Percentiles rank a stretch among this genome's conserved stretches.
These are phyloP conservation scores for Xylaria intraflava DNA, from an alignment of 495 filamentous ascomycete species.

Conservation along the genomic window DNA sequence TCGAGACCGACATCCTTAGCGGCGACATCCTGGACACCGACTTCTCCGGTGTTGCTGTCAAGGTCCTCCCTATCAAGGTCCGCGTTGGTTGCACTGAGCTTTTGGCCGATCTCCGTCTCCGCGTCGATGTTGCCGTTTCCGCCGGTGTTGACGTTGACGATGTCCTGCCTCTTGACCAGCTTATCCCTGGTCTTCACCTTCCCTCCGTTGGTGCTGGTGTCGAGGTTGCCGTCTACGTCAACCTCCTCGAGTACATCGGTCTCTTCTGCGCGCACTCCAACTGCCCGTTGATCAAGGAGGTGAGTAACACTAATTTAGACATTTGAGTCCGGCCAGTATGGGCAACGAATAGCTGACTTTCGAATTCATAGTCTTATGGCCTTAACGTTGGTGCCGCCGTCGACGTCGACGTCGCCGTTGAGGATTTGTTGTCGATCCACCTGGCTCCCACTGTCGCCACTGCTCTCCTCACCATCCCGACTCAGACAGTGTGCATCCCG, in stretches of 20 bases:
- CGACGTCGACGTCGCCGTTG: conserved; percentile 28
- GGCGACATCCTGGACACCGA: conserved; percentile 33
- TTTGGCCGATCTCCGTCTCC: conserved; percentile 26
- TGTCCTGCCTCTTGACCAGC: conserved; percentile 4
- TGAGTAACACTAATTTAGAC: neutral
- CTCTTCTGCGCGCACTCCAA: conserved; percentile 27
- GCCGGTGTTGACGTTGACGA: conserved; percentile 22
- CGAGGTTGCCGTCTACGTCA: conserved; percentile 34
- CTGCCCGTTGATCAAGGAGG: conserved; percentile 28
- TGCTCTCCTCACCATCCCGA: conserved; percentile 30
- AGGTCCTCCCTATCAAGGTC: conserved; percentile 28
- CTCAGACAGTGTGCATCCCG: conserved; percentile 28
- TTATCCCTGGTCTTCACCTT: conserved; percentile 21
- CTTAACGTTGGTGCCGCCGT: conserved; percentile 34
- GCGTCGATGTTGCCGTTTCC: conserved; percentile 23
- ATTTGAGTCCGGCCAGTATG: neutral
- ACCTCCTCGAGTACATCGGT: conserved; percentile 37
- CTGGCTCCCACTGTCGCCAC: conserved; percentile 32
- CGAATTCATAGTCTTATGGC: conserved; percentile 17
- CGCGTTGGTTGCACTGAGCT: conserved; percentile 28
- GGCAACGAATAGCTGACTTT: neutral
- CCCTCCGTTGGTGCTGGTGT: conserved; percentile 34
- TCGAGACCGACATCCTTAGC: conserved; percentile 33
- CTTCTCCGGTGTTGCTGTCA: conserved; percentile 23
- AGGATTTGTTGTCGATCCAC: conserved; percentile 30